Conservation (phyloP, 2,329 filamentous ascomycete genomes). For the Scedosporium dehoogii region DNA sequence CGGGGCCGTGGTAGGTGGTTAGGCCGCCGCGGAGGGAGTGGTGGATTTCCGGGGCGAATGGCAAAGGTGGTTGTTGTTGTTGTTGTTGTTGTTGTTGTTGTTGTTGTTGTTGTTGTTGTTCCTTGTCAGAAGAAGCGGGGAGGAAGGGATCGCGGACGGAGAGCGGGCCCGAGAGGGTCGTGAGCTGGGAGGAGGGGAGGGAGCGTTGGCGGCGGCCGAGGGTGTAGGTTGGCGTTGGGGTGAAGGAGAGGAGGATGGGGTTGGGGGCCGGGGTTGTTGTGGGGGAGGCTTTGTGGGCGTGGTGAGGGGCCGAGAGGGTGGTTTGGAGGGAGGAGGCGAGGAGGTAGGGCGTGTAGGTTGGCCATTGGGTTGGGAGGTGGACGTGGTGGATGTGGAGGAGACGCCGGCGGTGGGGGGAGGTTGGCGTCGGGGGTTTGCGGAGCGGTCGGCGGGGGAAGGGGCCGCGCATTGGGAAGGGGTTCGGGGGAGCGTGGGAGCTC, state of each 20-base stretch:
- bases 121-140: constrained; percentile 18
- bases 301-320: constrained; percentile 20
- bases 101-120: no score
- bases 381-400: constrained; percentile 3
- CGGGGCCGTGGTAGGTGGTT: constrained; percentile 91
- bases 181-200: constrained; percentile 35
- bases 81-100: no score
- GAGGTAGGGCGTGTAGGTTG: constrained; percentile 6
- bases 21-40: constrained; percentile 76
- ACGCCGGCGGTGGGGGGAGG: neutral
- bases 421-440: neutral
- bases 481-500: no score
- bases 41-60: constrained; percentile 48
- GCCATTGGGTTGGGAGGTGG: constrained; percentile 2
- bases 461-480: no score
- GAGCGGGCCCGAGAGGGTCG: constrained; percentile 32
- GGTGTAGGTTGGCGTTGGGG: constrained; percentile 76
- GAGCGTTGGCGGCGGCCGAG: constrained; percentile 69
- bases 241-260: constrained; percentile 72
- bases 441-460: neutral
- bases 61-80: constrained; percentile 16
- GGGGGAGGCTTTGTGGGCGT: constrained; percentile 2
- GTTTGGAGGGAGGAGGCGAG: constrained; percentile 18
- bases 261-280: constrained; percentile 31
- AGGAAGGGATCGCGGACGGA: constrained; percentile 16